Conservation (phyloP, 371 early-diverging fungal genomes). For the Nematocida minor region DNA sequence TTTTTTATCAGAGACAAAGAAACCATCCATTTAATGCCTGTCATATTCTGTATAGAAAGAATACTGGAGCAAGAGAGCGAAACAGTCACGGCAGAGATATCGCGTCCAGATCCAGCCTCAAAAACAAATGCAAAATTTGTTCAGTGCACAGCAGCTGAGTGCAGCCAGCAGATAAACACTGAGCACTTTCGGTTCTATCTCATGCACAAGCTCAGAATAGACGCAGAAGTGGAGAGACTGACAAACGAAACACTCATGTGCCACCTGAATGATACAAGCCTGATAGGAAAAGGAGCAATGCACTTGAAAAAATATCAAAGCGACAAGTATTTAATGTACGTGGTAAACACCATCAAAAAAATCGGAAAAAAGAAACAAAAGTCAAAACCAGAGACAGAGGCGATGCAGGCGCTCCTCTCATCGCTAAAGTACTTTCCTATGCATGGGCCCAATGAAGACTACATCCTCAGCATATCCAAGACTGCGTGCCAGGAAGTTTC, state of each 20-base stretch:
- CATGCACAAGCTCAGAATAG: slow-evolving; percentile 32
- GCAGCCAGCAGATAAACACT: neutral
- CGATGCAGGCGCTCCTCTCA: neutral
- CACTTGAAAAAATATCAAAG: slow-evolving; percentile 14
- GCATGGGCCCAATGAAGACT: slow-evolving; percentile 12
- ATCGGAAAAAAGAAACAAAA: slow-evolving; percentile 10
- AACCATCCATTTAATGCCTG: neutral
- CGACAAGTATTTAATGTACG: neutral
- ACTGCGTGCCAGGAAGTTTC: neutral
- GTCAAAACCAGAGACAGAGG: neutral
- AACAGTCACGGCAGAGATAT: neutral
- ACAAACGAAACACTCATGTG: neutral
- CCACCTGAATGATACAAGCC: neutral
- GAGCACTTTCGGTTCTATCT: slow-evolving; percentile 9
- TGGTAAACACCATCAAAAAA: slow-evolving; percentile 21
- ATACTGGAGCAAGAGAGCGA: neutral
- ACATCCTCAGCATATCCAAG: slow-evolving; percentile 12
- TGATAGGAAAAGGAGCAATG: neutral
- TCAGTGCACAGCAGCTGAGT: neutral
- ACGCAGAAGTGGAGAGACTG: slow-evolving; percentile 21
- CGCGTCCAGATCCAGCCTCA: neutral
- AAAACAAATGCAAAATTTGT: neutral
- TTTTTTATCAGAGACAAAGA: slow-evolving; percentile 7
- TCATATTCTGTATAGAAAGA: slow-evolving; percentile 1
- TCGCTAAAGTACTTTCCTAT: slow-evolving; percentile 25